Conservation (phyloP, 306 rosid species). For the Quercus gilva region DNA sequence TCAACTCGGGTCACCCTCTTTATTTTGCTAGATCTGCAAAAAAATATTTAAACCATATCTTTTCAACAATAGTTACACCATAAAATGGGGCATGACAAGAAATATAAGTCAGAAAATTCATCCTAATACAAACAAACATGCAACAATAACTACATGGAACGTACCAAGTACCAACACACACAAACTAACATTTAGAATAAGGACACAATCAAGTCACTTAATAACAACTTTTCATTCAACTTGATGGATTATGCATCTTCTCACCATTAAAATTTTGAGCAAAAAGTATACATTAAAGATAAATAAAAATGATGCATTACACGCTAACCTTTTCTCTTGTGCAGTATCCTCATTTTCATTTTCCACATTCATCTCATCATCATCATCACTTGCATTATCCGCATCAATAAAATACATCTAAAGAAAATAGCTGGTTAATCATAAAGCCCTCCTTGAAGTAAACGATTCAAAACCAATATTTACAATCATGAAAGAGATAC, state of each 20-base stretch:
- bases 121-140: background rate
- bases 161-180: background rate
- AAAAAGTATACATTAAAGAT: background rate
- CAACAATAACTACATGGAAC: background rate
- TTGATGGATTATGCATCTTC: background rate
- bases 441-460: background rate
- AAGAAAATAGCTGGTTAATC: conserved; percentile 9
- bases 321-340: conserved; percentile 52
- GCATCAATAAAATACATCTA: conserved; percentile 86
- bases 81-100: background rate
- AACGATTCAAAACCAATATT: background rate
- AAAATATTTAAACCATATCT: conserved; percentile 27
- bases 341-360: conserved; percentile 45
- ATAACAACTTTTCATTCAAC: background rate
- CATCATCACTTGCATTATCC: conserved; percentile 63
- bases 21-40: conserved; percentile 47
- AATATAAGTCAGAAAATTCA: conserved; percentile 3
- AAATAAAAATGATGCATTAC: background rate
- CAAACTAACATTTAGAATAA: conserved; percentile 2
- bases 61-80: background rate
- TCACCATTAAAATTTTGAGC: background rate
- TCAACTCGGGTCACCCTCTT: conserved; percentile 72
- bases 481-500: background rate
- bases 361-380: conserved; percentile 49
- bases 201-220: background rate